Evolutionary conservation across 257 asterid species (phyloP).

Genomic region (Craterostigma plantagineum): DNA sequence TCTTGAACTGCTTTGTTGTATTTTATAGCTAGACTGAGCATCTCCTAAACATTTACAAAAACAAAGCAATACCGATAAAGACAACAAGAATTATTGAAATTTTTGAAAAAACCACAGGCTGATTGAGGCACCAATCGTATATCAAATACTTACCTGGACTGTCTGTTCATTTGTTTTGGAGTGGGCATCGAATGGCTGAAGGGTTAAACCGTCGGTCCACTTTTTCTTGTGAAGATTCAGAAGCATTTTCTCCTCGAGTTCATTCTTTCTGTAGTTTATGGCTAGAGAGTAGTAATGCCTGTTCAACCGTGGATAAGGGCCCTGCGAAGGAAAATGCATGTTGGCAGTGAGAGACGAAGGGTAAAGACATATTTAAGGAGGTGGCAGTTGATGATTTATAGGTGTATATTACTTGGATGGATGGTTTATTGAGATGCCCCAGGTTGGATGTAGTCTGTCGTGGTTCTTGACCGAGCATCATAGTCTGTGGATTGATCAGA

Average conservation of each 20-base stretch:
- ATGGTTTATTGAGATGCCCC: slow-evolving; percentile 87
- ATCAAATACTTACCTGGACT: slow-evolving; percentile 86
- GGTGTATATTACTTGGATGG: slow-evolving; percentile 54
- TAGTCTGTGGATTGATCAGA: slow-evolving; percentile 73
- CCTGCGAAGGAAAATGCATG: slow-evolving; percentile 21
- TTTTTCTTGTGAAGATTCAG: slow-evolving; percentile 90
- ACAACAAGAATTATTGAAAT: too few relatives aligned
- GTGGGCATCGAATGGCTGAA: slow-evolving; percentile 79
- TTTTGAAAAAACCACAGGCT: too few relatives aligned
- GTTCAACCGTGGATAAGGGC: slow-evolving; percentile 87
- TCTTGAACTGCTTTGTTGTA: slow-evolving; percentile 93
- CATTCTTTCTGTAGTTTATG: slow-evolving; percentile 86
- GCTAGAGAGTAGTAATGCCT: slow-evolving; percentile 95
- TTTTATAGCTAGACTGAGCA: slow-evolving; percentile 61
- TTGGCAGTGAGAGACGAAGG: too few relatives aligned
- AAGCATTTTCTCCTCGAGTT: slow-evolving; percentile 98
- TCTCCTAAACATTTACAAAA: slow-evolving; percentile 66
- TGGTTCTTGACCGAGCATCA: slow-evolving; percentile 98
- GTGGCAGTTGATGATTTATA: background rate
- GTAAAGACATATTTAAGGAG: background rate
- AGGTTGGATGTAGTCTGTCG: slow-evolving; percentile 85
- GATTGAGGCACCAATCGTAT: too few relatives aligned
- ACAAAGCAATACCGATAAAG: too few relatives aligned
- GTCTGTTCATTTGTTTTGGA: slow-evolving; percentile 95
- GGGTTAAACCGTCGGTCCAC: slow-evolving; percentile 88